Conservation (phyloP, 306 rosid species). For the Begonia loranthoides region DNA sequence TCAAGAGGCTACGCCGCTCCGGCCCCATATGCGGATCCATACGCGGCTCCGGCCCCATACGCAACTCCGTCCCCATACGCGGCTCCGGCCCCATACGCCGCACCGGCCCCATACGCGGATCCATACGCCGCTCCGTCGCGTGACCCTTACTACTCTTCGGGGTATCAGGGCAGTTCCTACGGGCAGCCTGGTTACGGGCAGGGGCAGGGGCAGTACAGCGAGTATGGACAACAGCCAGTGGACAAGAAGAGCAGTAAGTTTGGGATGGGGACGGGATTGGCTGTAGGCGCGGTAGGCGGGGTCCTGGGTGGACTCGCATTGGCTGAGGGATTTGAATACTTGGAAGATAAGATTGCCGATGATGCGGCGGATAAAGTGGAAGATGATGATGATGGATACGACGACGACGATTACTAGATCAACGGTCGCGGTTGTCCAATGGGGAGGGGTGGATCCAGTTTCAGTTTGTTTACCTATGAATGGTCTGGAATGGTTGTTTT, state of each 20-base stretch:
- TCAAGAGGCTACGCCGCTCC: slow-evolving; percentile 25
- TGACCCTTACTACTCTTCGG: slow-evolving; percentile 26
- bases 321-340: slow-evolving; percentile 40
- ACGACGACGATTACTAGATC: slow-evolving; percentile 27
- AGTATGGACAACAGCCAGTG: slow-evolving; percentile 10
- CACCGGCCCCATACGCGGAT: slow-evolving; percentile 18
- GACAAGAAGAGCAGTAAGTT: slow-evolving; percentile 66
- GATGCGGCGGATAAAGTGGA: slow-evolving; percentile 49
- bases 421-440: neutral
- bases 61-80: slow-evolving; percentile 19
- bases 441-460: neutral
- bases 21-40: slow-evolving; percentile 12
- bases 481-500: too few relatives aligned
- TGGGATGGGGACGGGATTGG: slow-evolving; percentile 92
- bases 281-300: slow-evolving; percentile 78
- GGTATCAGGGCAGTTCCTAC: slow-evolving; percentile 16
- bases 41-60: slow-evolving; percentile 5
- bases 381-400: slow-evolving; percentile 37
- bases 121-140: slow-evolving; percentile 7
- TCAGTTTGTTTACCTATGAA: neutral
- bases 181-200: slow-evolving; percentile 27
- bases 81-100: too few relatives aligned
- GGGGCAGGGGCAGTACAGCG: slow-evolving; percentile 14
- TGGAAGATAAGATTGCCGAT: slow-evolving; percentile 57
- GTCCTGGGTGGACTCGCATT: slow-evolving; percentile 58